A percentile compares a stretch with the other conserved stretches of the same genome.
Evolutionary conservation across 352 stramenopile species (phyloP).

Genomic region (Pythium folliculosum): DNA sequence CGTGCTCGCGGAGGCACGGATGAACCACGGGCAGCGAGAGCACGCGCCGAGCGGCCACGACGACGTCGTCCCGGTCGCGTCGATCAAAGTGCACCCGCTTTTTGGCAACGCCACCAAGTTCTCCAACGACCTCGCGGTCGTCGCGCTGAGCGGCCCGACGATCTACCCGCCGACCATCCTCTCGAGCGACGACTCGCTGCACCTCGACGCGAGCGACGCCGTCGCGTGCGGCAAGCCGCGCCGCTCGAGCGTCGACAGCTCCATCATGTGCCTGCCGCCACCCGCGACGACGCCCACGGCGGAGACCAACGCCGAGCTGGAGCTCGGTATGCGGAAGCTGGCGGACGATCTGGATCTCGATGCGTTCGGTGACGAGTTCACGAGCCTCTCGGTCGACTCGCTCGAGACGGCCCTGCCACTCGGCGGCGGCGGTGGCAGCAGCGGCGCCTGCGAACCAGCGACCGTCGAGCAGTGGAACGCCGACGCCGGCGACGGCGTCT

Average conservation of each 20-base stretch:
- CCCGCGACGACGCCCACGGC: no score
- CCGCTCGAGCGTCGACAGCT: conserved; percentile 16
- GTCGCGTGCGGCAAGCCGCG: conserved; percentile 7
- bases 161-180: conserved; percentile 32
- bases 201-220: neutral
- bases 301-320: neutral
- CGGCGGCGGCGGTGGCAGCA: no score
- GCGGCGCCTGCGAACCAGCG: neutral
- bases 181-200: conserved; percentile 20
- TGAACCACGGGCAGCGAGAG: conserved; percentile 15
- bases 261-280: conserved; percentile 20
- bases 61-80: conserved; percentile 14
- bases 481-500: conserved; percentile 15
- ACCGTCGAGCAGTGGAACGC: conserved; percentile 28
- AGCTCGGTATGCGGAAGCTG: neutral
- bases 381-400: neutral
- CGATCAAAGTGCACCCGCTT: conserved; percentile 19
- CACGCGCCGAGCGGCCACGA: conserved; percentile 3
- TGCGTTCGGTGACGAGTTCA: neutral
- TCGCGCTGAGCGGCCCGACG: conserved; percentile 22
- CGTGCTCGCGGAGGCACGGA: conserved; percentile 7
- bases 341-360: neutral
- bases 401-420: neutral
- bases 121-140: conserved; percentile 28
- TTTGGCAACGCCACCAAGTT: conserved; percentile 24